Base-by-base conservation (phyloP, 2,329 filamentous ascomycete genomes). In the Trichoderma guizhouense region DNA sequence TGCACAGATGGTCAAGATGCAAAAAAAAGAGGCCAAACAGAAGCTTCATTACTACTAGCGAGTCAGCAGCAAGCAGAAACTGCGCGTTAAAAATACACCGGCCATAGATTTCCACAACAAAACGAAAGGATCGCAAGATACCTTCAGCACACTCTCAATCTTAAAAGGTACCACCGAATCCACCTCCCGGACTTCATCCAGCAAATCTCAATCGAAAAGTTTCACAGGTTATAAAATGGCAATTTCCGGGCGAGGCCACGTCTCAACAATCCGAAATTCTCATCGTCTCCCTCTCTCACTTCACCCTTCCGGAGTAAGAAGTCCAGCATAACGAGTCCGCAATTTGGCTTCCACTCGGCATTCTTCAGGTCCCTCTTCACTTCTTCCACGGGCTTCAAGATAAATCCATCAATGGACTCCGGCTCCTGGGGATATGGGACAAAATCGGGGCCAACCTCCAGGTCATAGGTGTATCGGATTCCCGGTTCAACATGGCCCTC, bases 241-340 rank as follows among this genome's bases (percentile, higher is more conserved):
- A 81, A 72, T 34, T 74, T 69, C 32, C 76, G 74, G 15, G 73
- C 75, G 30, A 81, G 73, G 9, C 74, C 75, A 7, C 71, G 58
- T n/a, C 63, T 68, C 43, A 81, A 74, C 3, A 73, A 60, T 2
- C 69, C 70, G 21, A 76, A 77, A 6, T 74, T 72, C 26, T 72
- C 74, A 47, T 79, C 77, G 5, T 79, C 76, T 2, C 69, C 72
- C 8, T 73, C 74, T 12, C 63, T 74, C 53, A 81, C 72, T 39
- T 78, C 76, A 5, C 76, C 75, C 69, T 78, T 78, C 21, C 80
- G 78, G 14, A 79, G 71, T 51, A 83, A 71, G 64, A 82, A 83
- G 58, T 82, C 79, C 28, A 83, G 74, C 78, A 82, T 82, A n/a
- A 81, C 80, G 7, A 82, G 73, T n/a, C 77, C 81, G 61, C 79